Percentiles rank a stretch among this genome's conserved stretches.
Conservation (phyloP, 768 basidiomycete genomes). For the Auricularia sp. region DNA sequence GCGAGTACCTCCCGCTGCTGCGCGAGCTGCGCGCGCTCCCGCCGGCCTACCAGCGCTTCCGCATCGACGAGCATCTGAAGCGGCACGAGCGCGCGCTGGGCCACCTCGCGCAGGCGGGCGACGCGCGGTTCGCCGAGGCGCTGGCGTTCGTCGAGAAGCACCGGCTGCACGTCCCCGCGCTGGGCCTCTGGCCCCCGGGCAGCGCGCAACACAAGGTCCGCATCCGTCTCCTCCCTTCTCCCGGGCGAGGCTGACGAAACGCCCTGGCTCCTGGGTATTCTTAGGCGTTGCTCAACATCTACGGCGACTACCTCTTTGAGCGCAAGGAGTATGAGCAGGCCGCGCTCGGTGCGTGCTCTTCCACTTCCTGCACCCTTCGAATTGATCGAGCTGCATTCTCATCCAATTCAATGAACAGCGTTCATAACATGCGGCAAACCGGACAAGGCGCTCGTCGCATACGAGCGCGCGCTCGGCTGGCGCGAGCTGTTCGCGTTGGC, state of each 20-base stretch:
- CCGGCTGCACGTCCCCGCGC: slow-evolving; percentile 61
- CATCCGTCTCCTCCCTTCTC: neutral
- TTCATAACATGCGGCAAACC: slow-evolving; percentile 59
- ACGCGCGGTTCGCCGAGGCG: slow-evolving; percentile 68
- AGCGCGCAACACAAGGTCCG: slow-evolving; percentile 50
- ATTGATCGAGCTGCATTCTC: neutral
- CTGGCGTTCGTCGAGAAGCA: slow-evolving; percentile 70
- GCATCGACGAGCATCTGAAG: slow-evolving; percentile 87
- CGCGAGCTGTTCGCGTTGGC: slow-evolving; percentile 83
- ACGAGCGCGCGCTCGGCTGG: slow-evolving; percentile 86
- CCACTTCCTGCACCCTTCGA: slow-evolving; percentile 6
- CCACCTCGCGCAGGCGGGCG: slow-evolving; percentile 65
- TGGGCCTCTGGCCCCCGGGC: slow-evolving; percentile 61
- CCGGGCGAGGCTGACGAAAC: neutral
- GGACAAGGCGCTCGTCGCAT: slow-evolving; percentile 73
- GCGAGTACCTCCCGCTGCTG: slow-evolving; percentile 96
- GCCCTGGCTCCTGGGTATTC: slow-evolving; percentile 4
- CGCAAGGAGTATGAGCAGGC: slow-evolving; percentile 75
- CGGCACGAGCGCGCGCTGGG: slow-evolving; percentile 63
- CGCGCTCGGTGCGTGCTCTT: slow-evolving; percentile 48
- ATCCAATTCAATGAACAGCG: slow-evolving; percentile 33
- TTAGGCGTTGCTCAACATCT: slow-evolving; percentile 62
- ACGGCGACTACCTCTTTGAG: slow-evolving; percentile 84
- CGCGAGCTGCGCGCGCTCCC: slow-evolving; percentile 77
- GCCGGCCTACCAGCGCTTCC: slow-evolving; percentile 73